Percentiles rank a stretch among this genome's conserved stretches.
Evolutionary conservation across 164 flowering plant genomes (phyloP).

Genomic region (Magnolia sinica): DNA sequence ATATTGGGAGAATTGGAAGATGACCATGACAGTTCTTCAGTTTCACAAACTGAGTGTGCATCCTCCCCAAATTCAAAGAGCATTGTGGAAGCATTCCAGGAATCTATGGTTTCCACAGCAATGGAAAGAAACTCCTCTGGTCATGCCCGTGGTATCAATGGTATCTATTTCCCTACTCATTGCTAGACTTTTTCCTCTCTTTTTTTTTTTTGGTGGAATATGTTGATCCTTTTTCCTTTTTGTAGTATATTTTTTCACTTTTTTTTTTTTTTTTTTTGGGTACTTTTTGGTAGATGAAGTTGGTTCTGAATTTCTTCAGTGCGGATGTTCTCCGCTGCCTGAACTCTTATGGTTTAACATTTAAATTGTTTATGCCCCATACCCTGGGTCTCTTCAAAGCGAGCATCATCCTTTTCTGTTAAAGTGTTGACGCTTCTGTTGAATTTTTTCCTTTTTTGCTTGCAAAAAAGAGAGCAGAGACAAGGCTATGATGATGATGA

Average conservation of each 20-base stretch:
- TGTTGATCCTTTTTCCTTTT: not conserved
- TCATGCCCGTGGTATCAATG: constrained; percentile 32
- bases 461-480: not conserved
- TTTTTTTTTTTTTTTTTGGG: not conserved
- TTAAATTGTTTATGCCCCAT: not conserved
- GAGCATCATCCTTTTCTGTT: not conserved
- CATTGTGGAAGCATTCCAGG: constrained; percentile 31
- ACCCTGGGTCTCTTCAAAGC: not conserved
- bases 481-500: not conserved
- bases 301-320: not conserved
- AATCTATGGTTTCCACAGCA: constrained; percentile 22
- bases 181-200: not conserved
- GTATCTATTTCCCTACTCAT: constrained; percentile 28
- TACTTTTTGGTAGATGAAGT: not conserved
- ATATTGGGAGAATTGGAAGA: constrained; percentile 45
- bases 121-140: constrained; percentile 29
- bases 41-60: constrained; percentile 25
- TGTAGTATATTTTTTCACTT: not conserved
- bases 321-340: not conserved
- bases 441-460: not conserved
- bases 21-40: constrained; percentile 24
- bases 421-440: not conserved
- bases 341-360: not conserved
- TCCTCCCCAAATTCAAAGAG: constrained; percentile 25
- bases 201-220: not conserved